A percentile compares a stretch with the other conserved stretches of the same genome.
Conservation (phyloP, 495 filamentous ascomycete species). For the Echria macrotheca region DNA sequence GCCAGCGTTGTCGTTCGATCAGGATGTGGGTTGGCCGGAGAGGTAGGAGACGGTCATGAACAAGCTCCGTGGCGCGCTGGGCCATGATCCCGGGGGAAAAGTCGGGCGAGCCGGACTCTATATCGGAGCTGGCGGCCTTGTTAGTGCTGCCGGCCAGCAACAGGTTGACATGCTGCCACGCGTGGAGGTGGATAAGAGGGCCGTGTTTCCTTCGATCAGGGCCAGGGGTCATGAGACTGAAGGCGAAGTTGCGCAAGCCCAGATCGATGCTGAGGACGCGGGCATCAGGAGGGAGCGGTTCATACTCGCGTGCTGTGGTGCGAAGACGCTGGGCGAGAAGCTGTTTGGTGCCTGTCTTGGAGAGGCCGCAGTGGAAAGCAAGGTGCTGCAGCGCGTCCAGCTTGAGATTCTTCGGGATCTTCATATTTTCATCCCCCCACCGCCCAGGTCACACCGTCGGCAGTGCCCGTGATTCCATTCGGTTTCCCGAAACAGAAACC, state of each 20-base stretch:
- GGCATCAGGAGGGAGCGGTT: slow-evolving; percentile 13
- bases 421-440: too few species aligned
- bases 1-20: slow-evolving; percentile 87
- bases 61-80: slow-evolving; percentile 54
- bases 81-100: slow-evolving; percentile 58
- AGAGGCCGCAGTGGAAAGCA: slow-evolving; percentile 19
- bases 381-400: neutral
- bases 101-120: slow-evolving; percentile 5
- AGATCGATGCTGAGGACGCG: slow-evolving; percentile 77
- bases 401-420: too few species aligned
- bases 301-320: slow-evolving; percentile 12
- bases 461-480: too few species aligned
- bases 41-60: slow-evolving; percentile 48
- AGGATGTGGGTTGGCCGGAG: slow-evolving; percentile 64
- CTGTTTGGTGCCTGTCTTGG: slow-evolving; percentile 16
- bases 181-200: slow-evolving; percentile 25
- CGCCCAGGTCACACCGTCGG: too few species aligned
- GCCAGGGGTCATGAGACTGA: slow-evolving; percentile 51
- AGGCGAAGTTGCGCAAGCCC: slow-evolving; percentile 81
- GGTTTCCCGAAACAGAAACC: too few species aligned
- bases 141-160: slow-evolving; percentile 5
- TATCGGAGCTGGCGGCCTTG: neutral
- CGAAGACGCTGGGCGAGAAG: slow-evolving; percentile 13
- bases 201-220: slow-evolving; percentile 31
- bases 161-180: slow-evolving; percentile 30